Percentiles rank a stretch among this genome's conserved stretches.
phyloP scores from a whole-genome alignment of 1,139 yeast genomes.

The Hemisphaericaspora lyxosophila region DNA sequence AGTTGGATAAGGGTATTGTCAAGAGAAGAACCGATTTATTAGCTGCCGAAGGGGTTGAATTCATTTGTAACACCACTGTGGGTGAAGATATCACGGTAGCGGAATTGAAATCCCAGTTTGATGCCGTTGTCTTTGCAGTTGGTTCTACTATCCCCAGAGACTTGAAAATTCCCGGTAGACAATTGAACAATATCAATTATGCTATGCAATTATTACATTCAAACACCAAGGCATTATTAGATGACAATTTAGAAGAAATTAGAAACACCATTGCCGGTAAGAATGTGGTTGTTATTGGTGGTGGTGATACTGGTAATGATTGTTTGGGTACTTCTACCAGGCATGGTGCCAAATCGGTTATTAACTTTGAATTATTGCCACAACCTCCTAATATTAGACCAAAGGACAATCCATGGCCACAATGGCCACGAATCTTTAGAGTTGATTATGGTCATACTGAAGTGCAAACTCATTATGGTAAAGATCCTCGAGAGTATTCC shows the following conservation, averaged over 20 bases:
- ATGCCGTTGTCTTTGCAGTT: slow-evolving; percentile 90
- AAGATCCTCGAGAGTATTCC: slow-evolving; percentile 96
- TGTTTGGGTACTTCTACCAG: slow-evolving; percentile 97
- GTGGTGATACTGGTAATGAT: slow-evolving; percentile 99
- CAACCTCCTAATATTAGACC: slow-evolving; percentile 85
- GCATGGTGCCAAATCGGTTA: slow-evolving; percentile 95
- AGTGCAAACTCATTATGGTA: slow-evolving; percentile 91
- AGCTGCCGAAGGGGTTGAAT: slow-evolving; percentile 86
- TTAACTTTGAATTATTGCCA: slow-evolving; percentile 92
- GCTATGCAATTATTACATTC: slow-evolving; percentile 91
- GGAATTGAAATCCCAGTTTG: slow-evolving; percentile 61
- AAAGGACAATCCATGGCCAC: slow-evolving; percentile 99
- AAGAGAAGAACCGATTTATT: slow-evolving; percentile 90
- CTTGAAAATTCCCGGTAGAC: slow-evolving; percentile 91
- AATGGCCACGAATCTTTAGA: slow-evolving; percentile 97
- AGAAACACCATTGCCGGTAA: slow-evolving; percentile 75
- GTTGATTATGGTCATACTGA: slow-evolving; percentile 98
- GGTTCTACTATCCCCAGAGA: slow-evolving; percentile 98
- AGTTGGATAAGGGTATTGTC: slow-evolving; percentile 88
- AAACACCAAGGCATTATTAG: slow-evolving; percentile 88
- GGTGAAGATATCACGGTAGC: slow-evolving; percentile 80
- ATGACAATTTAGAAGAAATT: slow-evolving; percentile 76
- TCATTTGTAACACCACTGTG: slow-evolving; percentile 72
- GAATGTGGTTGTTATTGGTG: slow-evolving; percentile 94
- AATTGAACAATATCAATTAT: slow-evolving; percentile 81